Evolutionary conservation across 129 eudicot species (phyloP), one percentile per base, ranked within the genome.

Genomic region (Chrysanthemum seticuspe): DNA sequence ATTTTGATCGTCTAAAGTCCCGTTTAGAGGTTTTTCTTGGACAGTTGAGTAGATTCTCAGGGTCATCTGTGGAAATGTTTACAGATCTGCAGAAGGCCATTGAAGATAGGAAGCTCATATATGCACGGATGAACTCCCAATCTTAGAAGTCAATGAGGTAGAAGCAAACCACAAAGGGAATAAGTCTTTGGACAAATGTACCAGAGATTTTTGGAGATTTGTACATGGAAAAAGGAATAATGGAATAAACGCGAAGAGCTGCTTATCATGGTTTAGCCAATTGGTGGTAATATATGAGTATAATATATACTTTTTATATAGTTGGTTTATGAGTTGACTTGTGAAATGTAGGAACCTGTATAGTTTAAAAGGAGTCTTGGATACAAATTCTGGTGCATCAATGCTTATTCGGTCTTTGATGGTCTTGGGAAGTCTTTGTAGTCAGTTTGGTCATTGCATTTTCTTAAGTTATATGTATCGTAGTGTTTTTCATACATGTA

Each of bases 1-100:
- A 81, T 79, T 74, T 72, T 79, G 96, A 86, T 69, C 88, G 83
- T 34, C 76, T 94, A 54, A 76, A 76, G 57, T 76, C 81, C 6
- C 73, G 88, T 27, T 80, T 94, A 76, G 87, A 82, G 62, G 74
- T 55, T 58, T 94, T 94, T 81, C 81, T 94, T 21, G 87, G 76
- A 13, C 89, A 86, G 78, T 71, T 90, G 77, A 78, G 67, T 71
- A 82, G 75, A 21, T 90, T 86, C 70, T 77, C 99, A 4, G 97
- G 81, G 74, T 54, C 73, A 4, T 88, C 96, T 45, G 76, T 83
- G 69, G 79, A 73, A 47, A 85, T 87, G 96, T 94, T 82, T 53
- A 31, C 60, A 0, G 90, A 88, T 7, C 89, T 94, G 6, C 91
- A 94, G 73, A 80, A 74, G 79, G 76, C 81, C 21, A 86, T 88